Conservation (phyloP, 192 early-diverging fungal genomes). For the Coemansia reversa region DNA sequence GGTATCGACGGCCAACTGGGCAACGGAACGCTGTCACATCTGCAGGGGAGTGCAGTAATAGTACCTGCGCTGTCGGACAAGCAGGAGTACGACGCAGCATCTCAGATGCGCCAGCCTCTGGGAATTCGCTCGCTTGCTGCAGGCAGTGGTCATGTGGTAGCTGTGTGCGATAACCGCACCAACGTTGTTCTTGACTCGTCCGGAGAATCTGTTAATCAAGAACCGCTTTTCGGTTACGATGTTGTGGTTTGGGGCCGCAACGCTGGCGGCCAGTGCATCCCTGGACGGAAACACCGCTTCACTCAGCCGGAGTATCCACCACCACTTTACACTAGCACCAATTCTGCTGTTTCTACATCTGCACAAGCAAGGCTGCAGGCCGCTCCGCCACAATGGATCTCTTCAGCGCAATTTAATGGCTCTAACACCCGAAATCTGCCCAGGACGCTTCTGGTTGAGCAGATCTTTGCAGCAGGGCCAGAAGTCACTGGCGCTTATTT, state of each 20-base stretch:
- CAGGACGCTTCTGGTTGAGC: conserved; percentile 31
- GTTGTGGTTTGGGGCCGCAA: conserved; percentile 48
- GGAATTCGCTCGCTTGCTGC: conserved; percentile 24
- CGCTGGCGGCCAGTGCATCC: conserved; percentile 34
- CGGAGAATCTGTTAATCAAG: conserved; percentile 8
- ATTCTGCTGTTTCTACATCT: neutral
- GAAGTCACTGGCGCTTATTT: conserved; percentile 31
- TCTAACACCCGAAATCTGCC: neutral
- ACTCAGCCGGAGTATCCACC: conserved; percentile 25
- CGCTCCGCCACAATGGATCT: conserved; percentile 42
- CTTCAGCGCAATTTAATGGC: conserved; percentile 7
- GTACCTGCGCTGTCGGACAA: conserved; percentile 19
- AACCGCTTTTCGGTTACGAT: conserved; percentile 37
- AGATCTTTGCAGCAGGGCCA: conserved; percentile 36
- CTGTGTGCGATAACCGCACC: conserved; percentile 37
- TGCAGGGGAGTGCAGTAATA: conserved; percentile 20
- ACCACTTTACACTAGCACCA: conserved; percentile 14
- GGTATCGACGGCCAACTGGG: conserved; percentile 50
- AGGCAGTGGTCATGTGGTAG: conserved; percentile 26
- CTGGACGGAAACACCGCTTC: conserved; percentile 37
- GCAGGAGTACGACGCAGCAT: conserved; percentile 15
- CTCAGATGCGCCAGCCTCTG: conserved; percentile 15
- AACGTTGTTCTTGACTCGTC: conserved; percentile 38
- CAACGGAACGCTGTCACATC: conserved; percentile 27
- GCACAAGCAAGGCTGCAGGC: conserved; percentile 23